phyloP scores from a whole-genome alignment of 2,329 filamentous ascomycete species.

The Rutstroemia sp. region DNA sequence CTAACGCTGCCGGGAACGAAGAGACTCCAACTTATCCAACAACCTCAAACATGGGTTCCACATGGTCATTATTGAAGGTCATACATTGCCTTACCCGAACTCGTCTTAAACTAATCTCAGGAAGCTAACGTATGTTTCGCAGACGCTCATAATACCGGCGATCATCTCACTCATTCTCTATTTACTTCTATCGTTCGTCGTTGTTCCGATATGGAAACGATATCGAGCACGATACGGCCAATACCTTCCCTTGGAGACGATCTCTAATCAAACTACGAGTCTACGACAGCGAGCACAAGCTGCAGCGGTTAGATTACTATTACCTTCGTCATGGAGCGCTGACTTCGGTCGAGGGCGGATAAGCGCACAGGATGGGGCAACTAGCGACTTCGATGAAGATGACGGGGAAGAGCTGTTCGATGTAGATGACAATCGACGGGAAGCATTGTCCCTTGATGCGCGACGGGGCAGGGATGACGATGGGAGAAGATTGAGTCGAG shows the following conservation, averaged over 20 bases:
- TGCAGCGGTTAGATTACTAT: slow-evolving; percentile 33
- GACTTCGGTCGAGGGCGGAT: slow-evolving; percentile 35
- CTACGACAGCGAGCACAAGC: slow-evolving; percentile 44
- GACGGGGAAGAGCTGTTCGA: slow-evolving; percentile 65
- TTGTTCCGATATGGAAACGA: slow-evolving; percentile 61
- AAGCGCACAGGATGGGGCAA: slow-evolving; percentile 34
- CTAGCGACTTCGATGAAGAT: slow-evolving; percentile 51
- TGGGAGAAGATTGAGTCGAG: slow-evolving; percentile 63
- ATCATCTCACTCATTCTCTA: slow-evolving; percentile 64
- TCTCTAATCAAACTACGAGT: slow-evolving; percentile 49
- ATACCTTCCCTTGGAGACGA: slow-evolving; percentile 62
- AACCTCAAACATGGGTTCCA: slow-evolving; percentile 21
- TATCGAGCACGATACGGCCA: slow-evolving; percentile 66
- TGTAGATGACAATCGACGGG: slow-evolving; percentile 40
- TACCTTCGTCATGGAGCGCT: slow-evolving; percentile 43
- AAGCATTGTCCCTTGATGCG: slow-evolving; percentile 32
- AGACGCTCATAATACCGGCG: slow-evolving; percentile 67
- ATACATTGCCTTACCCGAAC: not conserved
- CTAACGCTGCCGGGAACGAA: slow-evolving; percentile 25
- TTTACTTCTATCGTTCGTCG: slow-evolving; percentile 54
- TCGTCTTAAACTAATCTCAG: not conserved
- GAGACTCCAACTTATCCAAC: slow-evolving; percentile 12
- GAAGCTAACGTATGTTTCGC: slow-evolving; percentile 5
- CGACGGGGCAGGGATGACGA: slow-evolving; percentile 36
- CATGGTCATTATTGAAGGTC: slow-evolving; percentile 27